Evolutionary conservation across 257 asterid species (phyloP).

Genomic region (Penstemon eatonii): DNA sequence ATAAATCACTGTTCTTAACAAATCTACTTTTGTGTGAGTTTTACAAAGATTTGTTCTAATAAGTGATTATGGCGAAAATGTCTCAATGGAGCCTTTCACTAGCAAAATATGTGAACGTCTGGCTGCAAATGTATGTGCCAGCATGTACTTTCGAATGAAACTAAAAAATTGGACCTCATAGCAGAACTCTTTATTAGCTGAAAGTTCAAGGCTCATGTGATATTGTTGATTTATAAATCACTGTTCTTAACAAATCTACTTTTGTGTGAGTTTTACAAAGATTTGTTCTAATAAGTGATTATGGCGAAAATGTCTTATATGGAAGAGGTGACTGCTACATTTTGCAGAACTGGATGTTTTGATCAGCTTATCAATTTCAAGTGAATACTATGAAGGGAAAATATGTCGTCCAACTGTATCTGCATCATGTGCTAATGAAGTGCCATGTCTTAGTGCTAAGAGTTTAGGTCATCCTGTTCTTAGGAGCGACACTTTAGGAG

Average conservation of each 20-base stretch:
- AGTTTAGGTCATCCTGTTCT: conserved; percentile 89
- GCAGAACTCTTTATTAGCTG: not conserved
- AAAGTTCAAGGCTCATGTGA: conserved; percentile 5
- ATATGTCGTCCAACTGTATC: conserved; percentile 71
- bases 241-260: not conserved
- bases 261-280: not conserved
- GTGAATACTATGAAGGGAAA: conserved; percentile 80
- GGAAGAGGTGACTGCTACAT: conserved; percentile 27
- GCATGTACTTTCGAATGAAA: not conserved
- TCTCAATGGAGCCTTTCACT: conserved; percentile 18
- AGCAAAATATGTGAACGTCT: not conserved
- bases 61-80: conserved; percentile 1
- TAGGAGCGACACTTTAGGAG: conserved; percentile 71
- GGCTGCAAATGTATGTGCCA: conserved; percentile 2
- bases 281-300: conserved; percentile 10
- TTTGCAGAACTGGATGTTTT: conserved; percentile 91
- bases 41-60: not conserved
- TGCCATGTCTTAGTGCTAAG: conserved; percentile 64
- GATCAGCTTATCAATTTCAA: conserved; percentile 85
- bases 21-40: not conserved
- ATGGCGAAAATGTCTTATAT: conserved; percentile 20
- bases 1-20: not conserved
- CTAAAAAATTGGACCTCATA: not conserved
- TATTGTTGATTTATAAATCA: not conserved
- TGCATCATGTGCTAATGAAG: conserved; percentile 46